Evolutionary conservation across 2,329 filamentous ascomycete genomes (phyloP).

Genomic region (Penicillium thymicola): DNA sequence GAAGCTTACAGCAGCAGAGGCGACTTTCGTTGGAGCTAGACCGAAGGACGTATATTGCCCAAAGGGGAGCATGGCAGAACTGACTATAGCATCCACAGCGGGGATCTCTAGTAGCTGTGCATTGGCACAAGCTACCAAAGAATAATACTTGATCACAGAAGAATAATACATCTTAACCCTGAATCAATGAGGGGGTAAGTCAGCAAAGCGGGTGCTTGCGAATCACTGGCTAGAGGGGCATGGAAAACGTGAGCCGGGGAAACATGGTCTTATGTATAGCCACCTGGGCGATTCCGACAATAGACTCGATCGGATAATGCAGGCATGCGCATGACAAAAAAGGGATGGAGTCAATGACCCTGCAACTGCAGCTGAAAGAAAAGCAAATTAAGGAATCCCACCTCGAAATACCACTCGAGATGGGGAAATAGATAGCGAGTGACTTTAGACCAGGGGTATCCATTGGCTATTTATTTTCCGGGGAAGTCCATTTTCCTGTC

Average conservation of each 20-base stretch:
- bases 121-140: constrained; percentile 19
- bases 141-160: constrained; percentile 9
- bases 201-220: neutral
- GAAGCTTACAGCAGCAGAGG: neutral
- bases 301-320: constrained; percentile 4
- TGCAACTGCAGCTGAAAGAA: neutral
- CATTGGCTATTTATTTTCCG: constrained; percentile 3
- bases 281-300: neutral
- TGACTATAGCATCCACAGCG: constrained; percentile 17
- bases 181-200: neutral
- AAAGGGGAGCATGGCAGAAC: constrained; percentile 15
- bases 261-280: constrained; percentile 13
- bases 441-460: constrained; percentile 8
- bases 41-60: constrained; percentile 17
- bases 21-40: constrained; percentile 8
- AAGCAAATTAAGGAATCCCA: constrained; percentile 12
- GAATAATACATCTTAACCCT: constrained; percentile 17
- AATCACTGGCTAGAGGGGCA: neutral
- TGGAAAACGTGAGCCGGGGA: neutral
- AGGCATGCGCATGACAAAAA: constrained; percentile 13
- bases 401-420: constrained; percentile 19
- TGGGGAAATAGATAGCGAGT: constrained; percentile 18
- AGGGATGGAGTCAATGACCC: neutral
- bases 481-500: constrained; percentile 7
- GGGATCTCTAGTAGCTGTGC: constrained; percentile 19